Evolutionary conservation across 768 basidiomycete species (phyloP).

Genomic region (Candolleomyces aberdarensis): DNA sequence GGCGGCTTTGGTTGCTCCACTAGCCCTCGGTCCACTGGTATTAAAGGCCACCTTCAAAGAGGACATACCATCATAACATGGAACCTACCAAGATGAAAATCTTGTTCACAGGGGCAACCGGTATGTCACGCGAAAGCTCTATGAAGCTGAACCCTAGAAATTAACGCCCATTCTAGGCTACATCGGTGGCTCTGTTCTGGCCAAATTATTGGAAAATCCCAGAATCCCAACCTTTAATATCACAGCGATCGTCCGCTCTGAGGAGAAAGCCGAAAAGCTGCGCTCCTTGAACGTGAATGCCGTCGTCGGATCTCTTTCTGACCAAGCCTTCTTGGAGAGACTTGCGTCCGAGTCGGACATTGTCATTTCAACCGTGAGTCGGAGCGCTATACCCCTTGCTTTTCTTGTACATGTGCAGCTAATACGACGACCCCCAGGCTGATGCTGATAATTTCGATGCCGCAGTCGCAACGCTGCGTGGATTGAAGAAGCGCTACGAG

Average conservation of each 20-base stretch:
- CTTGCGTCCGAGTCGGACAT: constrained; percentile 43
- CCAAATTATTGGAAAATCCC: constrained; percentile 37
- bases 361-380: constrained; percentile 37
- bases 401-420: not conserved
- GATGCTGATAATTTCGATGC: constrained; percentile 44
- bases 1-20: too few relatives aligned
- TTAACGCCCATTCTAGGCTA: constrained; percentile 31
- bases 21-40: too few relatives aligned
- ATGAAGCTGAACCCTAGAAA: not conserved
- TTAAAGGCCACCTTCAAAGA: too few relatives aligned
- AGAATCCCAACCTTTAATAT: constrained; percentile 32
- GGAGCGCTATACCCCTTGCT: not conserved
- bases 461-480: constrained; percentile 44
- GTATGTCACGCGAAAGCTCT: constrained; percentile 16
- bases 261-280: constrained; percentile 43
- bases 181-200: constrained; percentile 46
- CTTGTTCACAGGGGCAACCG: constrained; percentile 41
- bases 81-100: constrained; percentile 26
- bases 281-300: constrained; percentile 31
- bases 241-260: constrained; percentile 43
- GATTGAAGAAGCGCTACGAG: constrained; percentile 45
- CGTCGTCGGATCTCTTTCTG: constrained; percentile 44
- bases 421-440: constrained; percentile 19
- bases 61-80: not conserved
- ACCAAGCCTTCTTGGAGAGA: constrained; percentile 38